Conservation (phyloP, 176 grass and related monocot species). For the Leersia perrieri region DNA sequence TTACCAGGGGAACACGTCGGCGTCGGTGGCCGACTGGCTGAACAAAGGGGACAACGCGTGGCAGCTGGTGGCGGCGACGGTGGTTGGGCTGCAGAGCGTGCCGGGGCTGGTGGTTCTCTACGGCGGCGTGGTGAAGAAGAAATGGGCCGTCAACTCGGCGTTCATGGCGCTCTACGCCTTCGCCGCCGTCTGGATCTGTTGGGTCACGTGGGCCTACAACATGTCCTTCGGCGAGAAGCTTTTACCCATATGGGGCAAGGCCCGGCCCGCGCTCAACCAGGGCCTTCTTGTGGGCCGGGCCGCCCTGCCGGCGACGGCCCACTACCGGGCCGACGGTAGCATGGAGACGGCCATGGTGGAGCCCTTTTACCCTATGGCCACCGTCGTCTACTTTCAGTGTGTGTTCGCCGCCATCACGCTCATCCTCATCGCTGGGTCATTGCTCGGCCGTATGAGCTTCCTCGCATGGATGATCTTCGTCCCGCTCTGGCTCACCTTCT, state of each 20-base stretch:
- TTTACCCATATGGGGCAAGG: conserved; percentile 76
- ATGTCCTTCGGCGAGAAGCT: conserved; percentile 91
- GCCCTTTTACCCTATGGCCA: conserved; percentile 51
- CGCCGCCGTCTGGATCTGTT: conserved; percentile 87
- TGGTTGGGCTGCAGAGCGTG: conserved; percentile 68
- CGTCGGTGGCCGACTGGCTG: conserved; percentile 53
- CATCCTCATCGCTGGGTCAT: conserved; percentile 45
- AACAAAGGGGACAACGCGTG: conserved; percentile 93
- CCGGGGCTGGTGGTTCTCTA: conserved; percentile 80
- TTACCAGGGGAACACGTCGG: conserved; percentile 46
- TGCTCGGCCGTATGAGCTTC: conserved; percentile 73
- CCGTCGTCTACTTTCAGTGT: conserved; percentile 72
- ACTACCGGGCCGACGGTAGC: conserved; percentile 40
- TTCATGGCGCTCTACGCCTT: conserved; percentile 99
- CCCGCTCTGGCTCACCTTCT: conserved; percentile 82
- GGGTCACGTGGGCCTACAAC: conserved; percentile 81
- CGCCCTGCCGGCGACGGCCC: conserved; percentile 44
- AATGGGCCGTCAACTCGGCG: conserved; percentile 91
- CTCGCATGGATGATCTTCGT: conserved; percentile 80
- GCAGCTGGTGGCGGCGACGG: conserved; percentile 78
- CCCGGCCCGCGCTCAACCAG: conserved; percentile 54
- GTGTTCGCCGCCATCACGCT: conserved; percentile 73
- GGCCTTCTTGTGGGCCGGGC: conserved; percentile 41
- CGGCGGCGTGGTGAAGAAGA: conserved; percentile 94
- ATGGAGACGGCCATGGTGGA: conserved; percentile 30